Conservation (phyloP, 2,329 filamentous ascomycete genomes). For the Xylaria digitata region DNA sequence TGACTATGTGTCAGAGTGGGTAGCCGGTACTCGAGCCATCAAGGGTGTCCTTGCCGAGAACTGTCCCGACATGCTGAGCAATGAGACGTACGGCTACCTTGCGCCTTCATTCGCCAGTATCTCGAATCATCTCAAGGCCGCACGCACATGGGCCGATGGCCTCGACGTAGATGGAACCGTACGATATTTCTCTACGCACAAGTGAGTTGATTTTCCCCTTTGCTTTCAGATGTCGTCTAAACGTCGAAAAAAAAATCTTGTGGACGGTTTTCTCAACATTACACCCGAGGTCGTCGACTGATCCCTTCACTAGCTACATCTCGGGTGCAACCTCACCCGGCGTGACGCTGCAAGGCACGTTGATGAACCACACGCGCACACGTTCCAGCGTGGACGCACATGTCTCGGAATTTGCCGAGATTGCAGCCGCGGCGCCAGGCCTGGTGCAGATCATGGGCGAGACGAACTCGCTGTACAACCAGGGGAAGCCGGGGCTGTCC, state of each 20-base stretch:
- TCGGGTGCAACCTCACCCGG: slow-evolving; percentile 68
- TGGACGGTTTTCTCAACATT: background rate
- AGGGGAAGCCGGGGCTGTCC: slow-evolving; percentile 70
- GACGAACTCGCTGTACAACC: slow-evolving; percentile 71
- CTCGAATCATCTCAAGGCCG: slow-evolving; percentile 61
- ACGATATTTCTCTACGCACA: slow-evolving; percentile 67
- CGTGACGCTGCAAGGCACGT: slow-evolving; percentile 69
- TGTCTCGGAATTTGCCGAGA: slow-evolving; percentile 57
- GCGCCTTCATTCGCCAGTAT: slow-evolving; percentile 69
- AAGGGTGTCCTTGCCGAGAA: slow-evolving; percentile 56
- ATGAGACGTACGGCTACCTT: slow-evolving; percentile 61
- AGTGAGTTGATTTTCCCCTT: slow-evolving; percentile 55
- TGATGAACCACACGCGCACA: slow-evolving; percentile 72
- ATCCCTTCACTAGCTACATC: slow-evolving; percentile 64
- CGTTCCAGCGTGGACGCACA: slow-evolving; percentile 61
- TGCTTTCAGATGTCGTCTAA: background rate
- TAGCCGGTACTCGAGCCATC: slow-evolving; percentile 64
- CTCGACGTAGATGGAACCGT: slow-evolving; percentile 62
- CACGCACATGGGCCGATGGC: slow-evolving; percentile 64
- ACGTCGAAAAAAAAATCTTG: background rate
- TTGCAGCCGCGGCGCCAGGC: slow-evolving; percentile 51
- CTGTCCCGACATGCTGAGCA: slow-evolving; percentile 61
- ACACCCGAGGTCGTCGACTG: background rate
- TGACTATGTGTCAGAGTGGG: slow-evolving; percentile 68
- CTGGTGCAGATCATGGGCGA: slow-evolving; percentile 70